Evolutionary conservation across 1,284 basidiomycete genomes (phyloP), one percentile per base, ranked within the genome.

Genomic region (Cryptococcus jaspeensis): DNA sequence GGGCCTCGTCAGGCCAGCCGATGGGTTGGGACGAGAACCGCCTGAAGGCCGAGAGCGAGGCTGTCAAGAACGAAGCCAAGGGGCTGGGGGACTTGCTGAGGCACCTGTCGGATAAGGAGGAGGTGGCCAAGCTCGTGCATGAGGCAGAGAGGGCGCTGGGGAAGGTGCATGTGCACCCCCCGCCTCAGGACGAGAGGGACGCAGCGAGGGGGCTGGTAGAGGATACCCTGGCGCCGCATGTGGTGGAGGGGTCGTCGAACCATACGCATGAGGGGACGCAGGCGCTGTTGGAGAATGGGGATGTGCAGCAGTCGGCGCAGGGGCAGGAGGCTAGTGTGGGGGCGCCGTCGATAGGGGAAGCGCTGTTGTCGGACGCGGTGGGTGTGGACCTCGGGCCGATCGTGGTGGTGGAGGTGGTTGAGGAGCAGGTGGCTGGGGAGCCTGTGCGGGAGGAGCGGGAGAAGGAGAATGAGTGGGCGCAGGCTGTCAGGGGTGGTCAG

Each of bases 31-130:
- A 71, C 54, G 71, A 69, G 47, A 52, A 65, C 35, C 61, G 70
- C 11, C 59, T 75, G 37, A 69, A 75, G 32, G 73, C 76, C 50
- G 70, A 79, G 54, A 72, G 72, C 53, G 76, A 79, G 58, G 58
- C 67, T 5, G 60, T 80, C 44, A 59, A 63, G 48, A 64, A 64
- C 11, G 78, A 78, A 55, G 79, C 75, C 5, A 53, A 67, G 53
- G 63, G 60, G n/a, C 63, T 78, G 9, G 65, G 60, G n/a, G 58
- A 68, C 15, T 43, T 74, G 13, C 53, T 71, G 41, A 59, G 54
- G 36, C 44, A 58, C 11, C 46, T 64, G 16, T 50, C 52, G 3
- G 65, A 67, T 22, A 62, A 65, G 51, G 65, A 69, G 22, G 63
- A 63, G 47, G 56, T 57, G 28, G 53, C 52, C 0, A 48, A 44